Base-by-base conservation (phyloP, 2,329 filamentous ascomycete genomes). In the Trichophyton rubrum region DNA sequence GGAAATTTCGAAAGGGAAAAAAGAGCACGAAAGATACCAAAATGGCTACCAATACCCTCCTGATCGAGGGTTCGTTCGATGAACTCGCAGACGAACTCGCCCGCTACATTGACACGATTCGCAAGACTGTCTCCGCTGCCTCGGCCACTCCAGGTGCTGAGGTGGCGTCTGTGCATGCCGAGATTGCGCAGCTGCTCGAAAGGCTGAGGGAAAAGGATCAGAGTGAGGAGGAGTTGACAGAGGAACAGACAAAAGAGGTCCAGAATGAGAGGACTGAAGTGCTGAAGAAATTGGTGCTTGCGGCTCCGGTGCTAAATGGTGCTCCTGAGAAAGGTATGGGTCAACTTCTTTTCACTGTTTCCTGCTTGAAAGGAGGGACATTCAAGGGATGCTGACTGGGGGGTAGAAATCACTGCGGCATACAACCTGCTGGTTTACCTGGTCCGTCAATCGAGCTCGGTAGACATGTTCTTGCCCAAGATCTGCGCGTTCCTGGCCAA, bases 341-440 rank as follows among this genome's bases (percentile, higher is more conserved):
- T 43, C n/a, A 43, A 13, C 13, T 43, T 17, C 8, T 43, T 15
- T 15, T 17, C 13, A n/a, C 7, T 30, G 17, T 45, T 45, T 45
- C 15, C 41, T 45, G 9, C 33, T 38, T 38, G 33, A 38, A 38
- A 38, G 33, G 11, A 3, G 11, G 11, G 33, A 9, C 33, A 13
- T 9, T 38, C 11, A 38, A 38, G 33, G 33, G 13, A 30, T 22
- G 56, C 61, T 62, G 24, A 62, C 33, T n/a, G 27, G 40, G 56
- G 17, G 62, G 66, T 70, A 85, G 92, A 97, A 76, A 93, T 96
- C 74, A 91, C 90, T 63, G 87, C 92, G 62, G 90, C 92, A 63
- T 96, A 96, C 79, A 97, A 99, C 79, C 87, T 97, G 68, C 86
- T 99, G 74, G 86, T 97, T 71, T 89, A 96, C 79, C 86, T 99